Evolutionary conservation across 768 basidiomycete species (phyloP).

Genomic region (Phanerodontia chrysosporium): DNA sequence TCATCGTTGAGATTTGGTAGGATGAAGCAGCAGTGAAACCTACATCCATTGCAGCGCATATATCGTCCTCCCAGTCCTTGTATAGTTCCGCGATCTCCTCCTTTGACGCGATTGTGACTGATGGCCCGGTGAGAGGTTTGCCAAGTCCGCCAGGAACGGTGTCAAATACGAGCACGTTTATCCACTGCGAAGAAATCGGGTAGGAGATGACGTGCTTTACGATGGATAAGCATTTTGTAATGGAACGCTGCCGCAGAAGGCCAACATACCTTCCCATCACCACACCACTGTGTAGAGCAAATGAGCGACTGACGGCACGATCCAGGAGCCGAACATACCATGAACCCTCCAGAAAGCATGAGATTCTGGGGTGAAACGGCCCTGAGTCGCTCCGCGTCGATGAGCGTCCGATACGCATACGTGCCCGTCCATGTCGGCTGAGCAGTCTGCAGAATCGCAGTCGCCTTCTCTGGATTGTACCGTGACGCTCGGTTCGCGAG

Average conservation of each 20-base stretch:
- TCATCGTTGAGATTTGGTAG: no score
- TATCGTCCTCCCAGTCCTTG: conserved; percentile 9
- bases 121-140: not conserved
- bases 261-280: not conserved
- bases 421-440: not conserved
- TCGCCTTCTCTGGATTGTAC: not conserved
- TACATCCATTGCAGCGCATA: not conserved
- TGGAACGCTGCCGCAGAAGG: no score
- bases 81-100: conserved; percentile 34
- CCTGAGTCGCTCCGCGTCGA: not conserved
- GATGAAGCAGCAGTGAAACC: not conserved
- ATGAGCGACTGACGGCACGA: not conserved
- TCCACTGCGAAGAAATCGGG: not conserved
- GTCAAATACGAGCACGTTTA: conserved; percentile 1
- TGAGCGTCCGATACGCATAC: no score
- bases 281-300: not conserved
- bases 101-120: conserved; percentile 1
- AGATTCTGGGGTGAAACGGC: not conserved
- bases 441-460: not conserved
- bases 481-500: not conserved
- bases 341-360: not conserved
- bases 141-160: not conserved
- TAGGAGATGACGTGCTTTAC: not conserved
- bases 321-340: not conserved
- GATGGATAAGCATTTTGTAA: not conserved